These are phyloP conservation scores for Corniculantispora saksenae DNA, from an alignment of 2,329 filamentous ascomycete species.

Conservation along the genomic window DNA sequence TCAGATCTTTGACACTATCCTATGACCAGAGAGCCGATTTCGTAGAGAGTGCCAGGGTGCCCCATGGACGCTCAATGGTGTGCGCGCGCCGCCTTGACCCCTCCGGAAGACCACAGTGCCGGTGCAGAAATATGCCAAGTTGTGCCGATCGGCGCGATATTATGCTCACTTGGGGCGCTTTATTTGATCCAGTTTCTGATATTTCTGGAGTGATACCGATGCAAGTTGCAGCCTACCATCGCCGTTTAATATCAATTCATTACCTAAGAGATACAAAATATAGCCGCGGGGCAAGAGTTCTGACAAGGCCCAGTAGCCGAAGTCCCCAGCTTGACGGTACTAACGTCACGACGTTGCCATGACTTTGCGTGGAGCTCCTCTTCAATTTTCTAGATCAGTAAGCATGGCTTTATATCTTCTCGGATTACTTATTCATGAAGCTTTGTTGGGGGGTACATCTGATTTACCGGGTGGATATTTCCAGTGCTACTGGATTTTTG, in stretches of 20 bases:
- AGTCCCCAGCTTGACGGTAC: too few species aligned
- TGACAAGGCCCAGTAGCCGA: too few species aligned
- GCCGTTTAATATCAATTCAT: background rate
- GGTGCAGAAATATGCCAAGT: background rate
- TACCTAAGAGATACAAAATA: background rate
- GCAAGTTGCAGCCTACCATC: background rate
- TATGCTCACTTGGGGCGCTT: background rate
- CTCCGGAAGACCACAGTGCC: constrained; percentile 4
- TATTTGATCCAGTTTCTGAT: background rate
- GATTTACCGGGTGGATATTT: too few species aligned
- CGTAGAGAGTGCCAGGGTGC: background rate
- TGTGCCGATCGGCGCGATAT: background rate
- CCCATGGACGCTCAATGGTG: too few species aligned
- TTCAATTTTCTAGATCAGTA: too few species aligned
- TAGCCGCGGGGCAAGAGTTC: too few species aligned
- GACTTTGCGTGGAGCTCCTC: too few species aligned
- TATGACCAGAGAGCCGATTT: background rate
- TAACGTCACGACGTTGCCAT: too few species aligned
- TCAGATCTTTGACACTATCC: background rate
- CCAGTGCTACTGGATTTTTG: too few species aligned
- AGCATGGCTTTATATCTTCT: too few species aligned
- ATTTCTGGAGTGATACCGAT: background rate
- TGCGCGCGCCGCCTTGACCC: constrained; percentile 8
- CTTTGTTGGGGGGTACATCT: too few species aligned
- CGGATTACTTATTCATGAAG: too few species aligned